Evolutionary conservation across 2,329 filamentous ascomycete genomes (phyloP).

Genomic region (Fusarium paranaense): DNA sequence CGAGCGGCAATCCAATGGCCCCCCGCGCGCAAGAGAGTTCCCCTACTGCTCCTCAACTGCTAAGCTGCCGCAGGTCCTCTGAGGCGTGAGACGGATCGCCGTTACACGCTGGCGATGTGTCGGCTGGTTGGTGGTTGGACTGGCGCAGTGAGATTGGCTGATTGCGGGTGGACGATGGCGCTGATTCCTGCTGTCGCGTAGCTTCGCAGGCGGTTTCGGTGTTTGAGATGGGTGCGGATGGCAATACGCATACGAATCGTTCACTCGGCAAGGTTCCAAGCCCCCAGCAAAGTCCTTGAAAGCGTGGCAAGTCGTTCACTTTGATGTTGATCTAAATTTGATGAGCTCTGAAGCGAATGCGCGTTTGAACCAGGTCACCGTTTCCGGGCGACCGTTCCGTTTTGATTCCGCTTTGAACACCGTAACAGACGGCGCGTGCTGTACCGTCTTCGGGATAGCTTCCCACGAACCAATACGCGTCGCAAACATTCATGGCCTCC

Average conservation of each 20-base stretch:
- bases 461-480: background rate
- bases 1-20: conserved; percentile 4
- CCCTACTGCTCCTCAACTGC: background rate
- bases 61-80: background rate
- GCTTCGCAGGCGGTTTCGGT: conserved; percentile 8
- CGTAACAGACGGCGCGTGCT: conserved; percentile 21
- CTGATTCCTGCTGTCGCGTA: conserved; percentile 14
- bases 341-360: conserved; percentile 30
- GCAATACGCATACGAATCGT: background rate
- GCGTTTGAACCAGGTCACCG: conserved; percentile 28
- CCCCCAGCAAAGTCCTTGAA: conserved; percentile 5
- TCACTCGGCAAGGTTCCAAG: background rate
- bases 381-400: conserved; percentile 18
- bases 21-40: conserved; percentile 7
- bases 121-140: conserved; percentile 12
- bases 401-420: conserved; percentile 6
- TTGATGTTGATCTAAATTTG: conserved; percentile 32
- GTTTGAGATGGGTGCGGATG: background rate
- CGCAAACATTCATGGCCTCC: background rate
- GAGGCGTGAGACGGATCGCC: conserved; percentile 7
- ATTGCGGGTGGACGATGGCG: conserved; percentile 19
- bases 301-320: conserved; percentile 11
- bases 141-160: conserved; percentile 33
- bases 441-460: background rate
- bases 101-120: conserved; percentile 27